Evolutionary conservation across 352 stramenopile genomes (phyloP).

Genomic region (Plasmopara halstedii): DNA sequence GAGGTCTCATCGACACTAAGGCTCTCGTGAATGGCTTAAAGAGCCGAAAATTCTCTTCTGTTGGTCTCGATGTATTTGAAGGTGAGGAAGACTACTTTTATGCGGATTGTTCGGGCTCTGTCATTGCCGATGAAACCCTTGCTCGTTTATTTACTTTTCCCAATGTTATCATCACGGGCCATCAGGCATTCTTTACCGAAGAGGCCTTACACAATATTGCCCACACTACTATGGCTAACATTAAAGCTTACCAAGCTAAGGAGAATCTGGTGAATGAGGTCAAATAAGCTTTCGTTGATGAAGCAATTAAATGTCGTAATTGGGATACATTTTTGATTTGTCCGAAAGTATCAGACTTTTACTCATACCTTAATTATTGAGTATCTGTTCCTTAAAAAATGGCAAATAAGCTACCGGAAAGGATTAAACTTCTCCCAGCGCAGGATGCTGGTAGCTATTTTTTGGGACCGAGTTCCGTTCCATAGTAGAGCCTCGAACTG

Average conservation of each 20-base stretch:
- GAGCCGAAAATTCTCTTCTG: constrained; percentile 59
- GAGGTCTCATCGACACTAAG: constrained; percentile 79
- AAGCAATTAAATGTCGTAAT: too few species aligned
- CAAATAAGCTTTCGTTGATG: constrained; percentile 22
- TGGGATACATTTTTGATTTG: too few species aligned
- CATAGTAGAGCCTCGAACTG: too few species aligned
- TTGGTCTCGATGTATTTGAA: constrained; percentile 87
- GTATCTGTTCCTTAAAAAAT: too few species aligned
- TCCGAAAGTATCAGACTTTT: too few species aligned
- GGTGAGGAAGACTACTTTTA: constrained; percentile 74
- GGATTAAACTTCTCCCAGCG: too few species aligned
- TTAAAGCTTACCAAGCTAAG: constrained; percentile 42
- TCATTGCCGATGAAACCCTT: constrained; percentile 64
- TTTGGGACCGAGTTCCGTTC: too few species aligned
- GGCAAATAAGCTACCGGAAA: too few species aligned
- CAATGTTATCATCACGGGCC: constrained; percentile 75
- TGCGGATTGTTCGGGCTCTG: constrained; percentile 53
- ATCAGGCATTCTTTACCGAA: constrained; percentile 78
- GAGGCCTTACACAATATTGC: constrained; percentile 67
- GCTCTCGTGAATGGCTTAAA: constrained; percentile 77
- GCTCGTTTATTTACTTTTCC: constrained; percentile 76
- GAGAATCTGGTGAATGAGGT: constrained; percentile 50
- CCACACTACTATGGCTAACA: constrained; percentile 67
- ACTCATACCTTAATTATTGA: too few species aligned
- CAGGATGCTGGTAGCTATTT: too few species aligned